phyloP scores from a whole-genome alignment of 164 flowering plant genomes.

The Cinnamomum chago region DNA sequence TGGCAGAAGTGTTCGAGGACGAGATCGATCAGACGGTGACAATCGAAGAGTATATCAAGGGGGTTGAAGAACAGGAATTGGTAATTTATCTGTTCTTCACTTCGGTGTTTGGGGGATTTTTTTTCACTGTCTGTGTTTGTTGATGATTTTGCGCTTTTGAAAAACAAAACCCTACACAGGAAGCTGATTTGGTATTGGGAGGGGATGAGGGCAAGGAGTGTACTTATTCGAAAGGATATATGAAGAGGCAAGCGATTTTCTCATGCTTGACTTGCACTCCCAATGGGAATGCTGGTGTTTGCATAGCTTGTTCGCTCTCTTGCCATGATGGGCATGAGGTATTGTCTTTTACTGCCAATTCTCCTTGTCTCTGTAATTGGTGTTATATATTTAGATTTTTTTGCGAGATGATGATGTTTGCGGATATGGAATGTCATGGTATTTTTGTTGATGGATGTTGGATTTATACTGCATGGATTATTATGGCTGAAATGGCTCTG shows the following conservation, averaged over 20 bases:
- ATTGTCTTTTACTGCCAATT: background rate
- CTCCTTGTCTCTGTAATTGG: background rate
- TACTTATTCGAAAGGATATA: slow-evolving; percentile 78
- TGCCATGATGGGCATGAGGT: slow-evolving; percentile 99
- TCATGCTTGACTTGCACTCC: slow-evolving; percentile 96
- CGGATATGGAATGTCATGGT: no score
- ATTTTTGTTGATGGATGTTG: background rate
- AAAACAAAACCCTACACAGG: slow-evolving; percentile 29
- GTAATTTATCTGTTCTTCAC: slow-evolving; percentile 21
- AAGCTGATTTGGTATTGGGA: slow-evolving; percentile 95
- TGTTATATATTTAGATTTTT: no score
- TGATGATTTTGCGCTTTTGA: background rate
- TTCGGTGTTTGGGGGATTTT: background rate
- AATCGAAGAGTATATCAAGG: slow-evolving; percentile 59
- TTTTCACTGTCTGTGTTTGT: background rate
- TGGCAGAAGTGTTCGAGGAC: slow-evolving; percentile 57
- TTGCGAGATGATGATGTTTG: background rate
- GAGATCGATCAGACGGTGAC: slow-evolving; percentile 56
- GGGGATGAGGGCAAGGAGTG: slow-evolving; percentile 98
- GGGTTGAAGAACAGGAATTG: slow-evolving; percentile 67
- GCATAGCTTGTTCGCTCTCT: slow-evolving; percentile 87
- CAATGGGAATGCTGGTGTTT: slow-evolving; percentile 91
- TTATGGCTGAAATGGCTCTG: background rate
- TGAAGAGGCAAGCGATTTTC: slow-evolving; percentile 96
- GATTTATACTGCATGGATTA: background rate